Base-by-base conservation (phyloP, 2,329 filamentous ascomycete species). In the Raffaelea ambrosiae region DNA sequence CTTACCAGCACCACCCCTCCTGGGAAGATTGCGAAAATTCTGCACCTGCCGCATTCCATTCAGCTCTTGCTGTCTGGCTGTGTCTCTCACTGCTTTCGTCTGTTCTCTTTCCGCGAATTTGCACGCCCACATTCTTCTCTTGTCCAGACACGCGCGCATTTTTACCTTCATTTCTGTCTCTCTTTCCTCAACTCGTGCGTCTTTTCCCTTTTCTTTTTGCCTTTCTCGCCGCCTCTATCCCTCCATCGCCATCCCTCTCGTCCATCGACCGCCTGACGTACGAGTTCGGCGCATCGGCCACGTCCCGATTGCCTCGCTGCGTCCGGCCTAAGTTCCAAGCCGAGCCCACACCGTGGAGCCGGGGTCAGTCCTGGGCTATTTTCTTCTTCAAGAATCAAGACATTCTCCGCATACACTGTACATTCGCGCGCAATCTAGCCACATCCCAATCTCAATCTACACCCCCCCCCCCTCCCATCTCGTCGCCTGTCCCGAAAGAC, bases 381-480 rank as follows among this genome's bases (percentile, higher is more conserved):
- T 40, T 8, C 22, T 23, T 29, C 45, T 36, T 38, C 42, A 50
- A 26, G 41, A 39, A 51, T 44, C 43, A 46, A 49, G 43, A 20
- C 49, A 49, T 51, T 48, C 51, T 53, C 49, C 51, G 51, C 51
- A 51, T 44, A 19, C 39, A 45, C 43, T 43, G 31, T 9, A 9
- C 9, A 9, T 33, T 16, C 31, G 16, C 29, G 39, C 49, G 47
- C 46, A 53, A 49, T 36, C 43, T 48, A 35, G 38, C n/a, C n/a
- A 38, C 40, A 40, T 48, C 47, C 35, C n/a, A 49, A 31, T 41
- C 46, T 14, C 14, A 31, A 43, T 42, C 41, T 29, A 23, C n/a
- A n/a, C 35, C 5, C 22, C 14, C 36, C 40, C 46, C 46, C 41
- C 49, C 35, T 31, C 22, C 31, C 26, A 40, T 46, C 49, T 35